Evolutionary conservation across 1,284 basidiomycete genomes (phyloP), one percentile per base, ranked within the genome.

Genomic region (Chalciporus sp.): DNA sequence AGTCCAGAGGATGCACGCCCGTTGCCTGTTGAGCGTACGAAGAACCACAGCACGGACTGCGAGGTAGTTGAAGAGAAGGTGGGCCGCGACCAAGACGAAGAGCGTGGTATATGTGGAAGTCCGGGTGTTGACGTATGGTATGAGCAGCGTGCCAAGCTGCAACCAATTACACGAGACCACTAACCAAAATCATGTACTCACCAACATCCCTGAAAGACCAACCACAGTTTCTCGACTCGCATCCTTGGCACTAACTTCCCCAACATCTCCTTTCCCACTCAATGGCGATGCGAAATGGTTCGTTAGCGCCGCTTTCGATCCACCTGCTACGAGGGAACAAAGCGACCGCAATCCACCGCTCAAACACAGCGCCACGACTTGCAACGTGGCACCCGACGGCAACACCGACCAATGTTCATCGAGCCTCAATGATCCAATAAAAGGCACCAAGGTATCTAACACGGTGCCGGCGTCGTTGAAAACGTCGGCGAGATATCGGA

Each of bases 181-280:
- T n/a, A 11, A 23, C 33, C 12, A 44, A 7, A 26, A 4, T 14
- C 4, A 2, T 16, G 1, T n/a, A 63, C 84, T 65, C 53, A 86
- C 86, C 66, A 88, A 61, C 80, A 87, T 85, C 19, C 86, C 86
- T 2, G 82, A 61, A 20, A 88, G 76, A 1, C 82, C 82, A 7
- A 88, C 71, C 0, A 87, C 80, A 0, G 86, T 88, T 65, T 88
- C 85, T 60, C 85, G 84, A 66, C 85, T 87, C 0, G 81, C 77
- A 57, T 86, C 85, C 64, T 89, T 89, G 1, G 86, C 86, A 54
- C 82, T 87, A 35, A 88, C 70, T 59, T 88, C 86, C 0, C 85
- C 85, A 4, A 88, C 74, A 58, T 88, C 85, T 3, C 85, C 85
- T 44, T 63, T 69, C 9, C 78, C 73, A 47, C 55, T 63, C 17